A percentile compares a stretch with the other conserved stretches of the same genome.
Evolutionary conservation across 1,284 basidiomycete genomes (phyloP).

Genomic region (Polyporus tsugae): DNA sequence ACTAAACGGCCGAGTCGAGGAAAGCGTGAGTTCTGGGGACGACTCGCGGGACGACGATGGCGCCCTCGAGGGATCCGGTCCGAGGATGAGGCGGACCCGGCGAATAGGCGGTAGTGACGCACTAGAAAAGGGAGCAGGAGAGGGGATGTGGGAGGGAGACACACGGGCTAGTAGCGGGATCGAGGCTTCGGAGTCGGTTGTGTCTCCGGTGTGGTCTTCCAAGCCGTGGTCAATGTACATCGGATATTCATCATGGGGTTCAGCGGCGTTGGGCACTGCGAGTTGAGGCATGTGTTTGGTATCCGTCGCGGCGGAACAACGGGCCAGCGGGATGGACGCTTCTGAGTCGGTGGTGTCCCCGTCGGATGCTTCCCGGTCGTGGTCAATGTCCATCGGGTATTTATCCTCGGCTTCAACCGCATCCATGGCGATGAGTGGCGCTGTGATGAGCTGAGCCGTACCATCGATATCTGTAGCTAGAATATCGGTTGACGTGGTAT

Average conservation of each 20-base stretch:
- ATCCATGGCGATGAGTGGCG: background rate
- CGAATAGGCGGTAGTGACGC: conserved; percentile 1
- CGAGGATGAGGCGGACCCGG: conserved; percentile 22
- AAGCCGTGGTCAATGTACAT: background rate
- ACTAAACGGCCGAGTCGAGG: background rate
- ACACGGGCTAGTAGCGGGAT: background rate
- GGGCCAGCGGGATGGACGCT: background rate
- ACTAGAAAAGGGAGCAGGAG: background rate
- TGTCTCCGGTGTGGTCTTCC: background rate
- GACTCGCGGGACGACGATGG: conserved; percentile 17
- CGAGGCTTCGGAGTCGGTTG: background rate
- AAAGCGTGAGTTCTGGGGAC: conserved; percentile 12
- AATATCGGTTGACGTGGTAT: background rate
- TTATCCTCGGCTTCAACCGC: background rate
- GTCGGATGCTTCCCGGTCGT: background rate
- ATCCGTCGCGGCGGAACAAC: background rate
- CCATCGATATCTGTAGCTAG: background rate
- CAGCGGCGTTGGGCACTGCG: background rate
- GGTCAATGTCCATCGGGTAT: background rate
- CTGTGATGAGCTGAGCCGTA: background rate
- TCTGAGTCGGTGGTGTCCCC: background rate
- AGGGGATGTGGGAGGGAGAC: background rate
- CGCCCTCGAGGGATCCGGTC: conserved; percentile 6
- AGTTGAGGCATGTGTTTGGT: background rate
- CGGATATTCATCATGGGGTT: background rate